A percentile compares a stretch with the other conserved stretches of the same genome.
Conservation (phyloP, 163 green algal genomes). For the Prototheca cutis region DNA sequence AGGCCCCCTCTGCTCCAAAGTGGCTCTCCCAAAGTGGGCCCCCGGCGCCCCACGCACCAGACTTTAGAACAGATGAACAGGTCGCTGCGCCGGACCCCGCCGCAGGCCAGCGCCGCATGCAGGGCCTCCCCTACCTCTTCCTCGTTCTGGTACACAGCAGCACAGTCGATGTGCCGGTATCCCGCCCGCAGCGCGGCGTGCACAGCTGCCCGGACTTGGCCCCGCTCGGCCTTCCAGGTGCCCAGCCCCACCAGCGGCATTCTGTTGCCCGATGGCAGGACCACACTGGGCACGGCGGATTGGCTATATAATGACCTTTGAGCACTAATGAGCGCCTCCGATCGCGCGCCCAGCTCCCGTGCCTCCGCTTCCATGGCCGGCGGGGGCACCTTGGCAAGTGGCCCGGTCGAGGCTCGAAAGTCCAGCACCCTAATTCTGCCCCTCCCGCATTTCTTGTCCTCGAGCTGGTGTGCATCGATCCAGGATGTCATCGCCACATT, state of each 20-base stretch:
- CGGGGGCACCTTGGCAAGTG: neutral
- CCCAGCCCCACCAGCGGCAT: constrained; percentile 60
- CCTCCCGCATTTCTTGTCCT: neutral
- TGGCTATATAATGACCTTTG: constrained; percentile 3
- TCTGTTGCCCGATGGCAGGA: constrained; percentile 37
- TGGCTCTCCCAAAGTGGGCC: too few species aligned
- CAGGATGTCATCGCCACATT: neutral
- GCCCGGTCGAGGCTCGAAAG: constrained; percentile 1
- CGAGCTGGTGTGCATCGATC: neutral
- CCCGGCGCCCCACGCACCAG: constrained; percentile 28
- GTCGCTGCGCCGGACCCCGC: constrained; percentile 49
- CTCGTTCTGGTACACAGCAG: constrained; percentile 63
- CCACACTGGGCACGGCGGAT: constrained; percentile 20
- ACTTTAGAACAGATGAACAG: constrained; percentile 76
- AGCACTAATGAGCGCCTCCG: neutral
- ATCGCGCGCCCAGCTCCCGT: constrained; percentile 10
- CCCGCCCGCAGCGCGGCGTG: constrained; percentile 47
- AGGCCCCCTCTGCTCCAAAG: too few species aligned
- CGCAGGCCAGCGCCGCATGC: constrained; percentile 34
- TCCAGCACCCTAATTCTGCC: neutral
- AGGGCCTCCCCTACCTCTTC: constrained; percentile 66
- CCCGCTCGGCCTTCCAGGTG: constrained; percentile 45
- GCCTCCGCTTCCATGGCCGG: constrained; percentile 4
- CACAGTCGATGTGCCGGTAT: constrained; percentile 79
- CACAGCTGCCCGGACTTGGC: constrained; percentile 43